Conservation (phyloP, 75 land plant species). For the Cryptomeria japonica region DNA sequence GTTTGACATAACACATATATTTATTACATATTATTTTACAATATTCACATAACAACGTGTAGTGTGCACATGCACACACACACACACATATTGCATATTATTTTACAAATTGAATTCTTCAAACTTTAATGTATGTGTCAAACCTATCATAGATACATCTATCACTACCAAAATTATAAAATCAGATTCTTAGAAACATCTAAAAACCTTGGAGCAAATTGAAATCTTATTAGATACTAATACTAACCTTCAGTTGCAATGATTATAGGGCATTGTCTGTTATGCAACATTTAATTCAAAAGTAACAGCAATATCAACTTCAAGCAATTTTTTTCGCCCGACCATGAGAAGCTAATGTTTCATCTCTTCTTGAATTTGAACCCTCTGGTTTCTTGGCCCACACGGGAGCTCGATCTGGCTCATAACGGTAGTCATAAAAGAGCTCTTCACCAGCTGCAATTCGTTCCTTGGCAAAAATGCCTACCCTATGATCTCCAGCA, state of each 20-base stretch:
- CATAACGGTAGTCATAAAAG: constrained; percentile 94
- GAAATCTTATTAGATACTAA: not conserved
- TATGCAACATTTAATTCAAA: not conserved
- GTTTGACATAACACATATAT: not conserved
- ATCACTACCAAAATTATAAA: not conserved
- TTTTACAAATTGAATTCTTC: not conserved
- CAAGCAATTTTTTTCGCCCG: constrained; percentile 82
- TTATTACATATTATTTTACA: not conserved
- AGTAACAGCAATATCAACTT: not conserved
- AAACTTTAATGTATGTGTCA: not conserved
- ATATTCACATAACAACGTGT: not conserved
- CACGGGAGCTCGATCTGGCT: constrained; percentile 80
- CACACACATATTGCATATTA: not conserved
- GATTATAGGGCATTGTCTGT: not conserved
- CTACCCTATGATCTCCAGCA: constrained; percentile 97
- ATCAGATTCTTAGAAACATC: not conserved
- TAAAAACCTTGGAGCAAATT: not conserved
- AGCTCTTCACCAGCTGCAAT: constrained; percentile 91
- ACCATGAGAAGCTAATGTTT: constrained; percentile 45
- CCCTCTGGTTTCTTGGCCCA: constrained; percentile 93
- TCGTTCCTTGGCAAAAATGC: constrained; percentile 92
- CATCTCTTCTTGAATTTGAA: constrained; percentile 62
- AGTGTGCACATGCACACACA: not conserved
- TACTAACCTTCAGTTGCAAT: not conserved
- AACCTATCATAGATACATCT: not conserved